Evolutionary conservation across 257 asterid species (phyloP).

Genomic region (Leptodermis oblonga): DNA sequence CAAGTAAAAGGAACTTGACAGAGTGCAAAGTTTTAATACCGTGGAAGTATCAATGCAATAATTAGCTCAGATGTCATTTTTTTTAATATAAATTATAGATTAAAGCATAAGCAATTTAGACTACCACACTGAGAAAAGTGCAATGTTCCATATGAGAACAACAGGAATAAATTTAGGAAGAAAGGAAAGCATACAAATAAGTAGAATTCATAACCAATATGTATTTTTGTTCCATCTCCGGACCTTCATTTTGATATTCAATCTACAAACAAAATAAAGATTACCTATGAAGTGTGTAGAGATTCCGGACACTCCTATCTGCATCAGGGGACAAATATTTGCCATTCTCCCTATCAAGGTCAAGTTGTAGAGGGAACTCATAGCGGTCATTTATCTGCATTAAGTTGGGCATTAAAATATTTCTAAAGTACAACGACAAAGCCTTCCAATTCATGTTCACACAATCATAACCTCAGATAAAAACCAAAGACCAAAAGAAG

Average conservation of each 20-base stretch:
- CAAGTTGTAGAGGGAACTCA: slow-evolving; percentile 95
- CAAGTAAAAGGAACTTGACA: slow-evolving; percentile 1
- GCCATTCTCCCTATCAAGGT: slow-evolving; percentile 85
- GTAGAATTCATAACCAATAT: background rate
- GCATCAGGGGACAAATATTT: slow-evolving; percentile 95
- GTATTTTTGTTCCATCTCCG: background rate
- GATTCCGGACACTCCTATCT: slow-evolving; percentile 88
- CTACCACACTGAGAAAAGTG: background rate
- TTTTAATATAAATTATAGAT: background rate
- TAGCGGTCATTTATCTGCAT: slow-evolving; percentile 94
- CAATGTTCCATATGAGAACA: background rate
- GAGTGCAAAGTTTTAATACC: background rate
- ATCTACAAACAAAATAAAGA: slow-evolving; percentile 12
- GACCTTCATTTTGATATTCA: background rate
- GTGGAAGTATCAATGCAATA: background rate
- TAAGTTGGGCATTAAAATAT: background rate
- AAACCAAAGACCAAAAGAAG: background rate
- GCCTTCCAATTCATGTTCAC: background rate
- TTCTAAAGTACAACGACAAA: background rate
- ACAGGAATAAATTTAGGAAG: background rate
- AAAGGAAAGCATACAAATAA: background rate
- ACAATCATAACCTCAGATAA: background rate
- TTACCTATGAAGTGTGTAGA: slow-evolving; percentile 89
- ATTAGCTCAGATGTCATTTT: background rate
- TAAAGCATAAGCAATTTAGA: background rate